Base-by-base conservation (phyloP, 495 filamentous ascomycete genomes). In the Hypomontagnella monticulosa region DNA sequence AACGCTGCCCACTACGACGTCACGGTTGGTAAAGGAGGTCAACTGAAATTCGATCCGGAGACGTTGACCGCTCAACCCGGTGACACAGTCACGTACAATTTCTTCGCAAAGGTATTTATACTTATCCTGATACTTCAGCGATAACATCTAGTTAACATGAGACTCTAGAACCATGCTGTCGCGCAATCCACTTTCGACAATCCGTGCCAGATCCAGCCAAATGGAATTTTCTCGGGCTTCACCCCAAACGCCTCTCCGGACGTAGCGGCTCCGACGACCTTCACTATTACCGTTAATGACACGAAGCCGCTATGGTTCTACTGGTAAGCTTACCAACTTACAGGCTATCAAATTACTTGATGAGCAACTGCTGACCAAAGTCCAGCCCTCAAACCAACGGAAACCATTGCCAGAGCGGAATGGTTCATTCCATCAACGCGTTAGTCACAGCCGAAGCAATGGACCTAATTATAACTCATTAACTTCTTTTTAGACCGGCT, bases 261-360 rank as follows among this genome's bases (percentile, higher is more conserved):
- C 33, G 66, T 70, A 6, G 69, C 71, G 30, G 71, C 77, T 2
- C 61, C 67, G 5, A 78, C 79, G 7, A 79, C 79, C 7, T 90
- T 85, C 56, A 83, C 82, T 11, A 70, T 89, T 36, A 85, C 76
- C 0, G 74, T 88, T 18, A 84, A 86, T 34, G 79, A 85, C 64
- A 87, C 83, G 7, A 79, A 81, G 47, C 85, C 87, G 0, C 79
- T 87, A 37, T 89, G 84, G 83, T 79, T 81, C 55, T 89, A 88
- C 69, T 89, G 87, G 67, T 70, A 14, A 60, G 67, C 44, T 47
- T 10, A 7, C 11, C n/a, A 8, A 6, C 3, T 15, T 7, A 32
- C 32, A 14, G 18, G 1, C 40, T 67, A 71, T n/a, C 75, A 75
- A 41, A 51, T 40, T 2, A 36, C 1, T 2, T 8, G 6, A 12